phyloP scores from a whole-genome alignment of 164 flowering plant genomes.

The Magnolia officinalis region DNA sequence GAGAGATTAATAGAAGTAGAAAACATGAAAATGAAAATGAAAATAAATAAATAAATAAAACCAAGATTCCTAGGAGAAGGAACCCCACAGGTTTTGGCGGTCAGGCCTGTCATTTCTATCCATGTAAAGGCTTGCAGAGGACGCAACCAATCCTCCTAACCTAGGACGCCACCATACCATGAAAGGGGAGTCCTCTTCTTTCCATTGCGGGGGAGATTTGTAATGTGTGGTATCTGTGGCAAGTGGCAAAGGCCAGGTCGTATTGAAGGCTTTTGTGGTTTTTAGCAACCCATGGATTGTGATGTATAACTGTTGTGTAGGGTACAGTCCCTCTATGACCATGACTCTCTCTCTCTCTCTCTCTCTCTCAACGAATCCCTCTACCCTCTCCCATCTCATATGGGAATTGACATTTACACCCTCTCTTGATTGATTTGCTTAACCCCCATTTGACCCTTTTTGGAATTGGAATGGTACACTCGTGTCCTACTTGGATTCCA shows the following conservation, averaged over 20 bases:
- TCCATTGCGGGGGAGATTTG: constrained; percentile 17
- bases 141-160: constrained; percentile 37
- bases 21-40: not conserved
- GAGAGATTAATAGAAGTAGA: not conserved
- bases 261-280: constrained; percentile 30
- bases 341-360: constrained; percentile 24
- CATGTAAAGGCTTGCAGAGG: constrained; percentile 31
- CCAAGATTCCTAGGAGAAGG: constrained; percentile 8
- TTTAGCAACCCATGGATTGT: constrained; percentile 42
- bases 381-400: constrained; percentile 2
- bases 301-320: constrained; percentile 52
- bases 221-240: constrained; percentile 19
- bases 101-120: constrained; percentile 25
- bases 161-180: constrained; percentile 21
- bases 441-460: not conserved
- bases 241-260: constrained; percentile 23
- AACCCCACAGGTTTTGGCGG: constrained; percentile 15
- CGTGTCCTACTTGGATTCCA: not conserved
- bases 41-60: constrained; percentile 6
- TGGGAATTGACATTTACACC: not conserved
- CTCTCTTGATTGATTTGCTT: not conserved
- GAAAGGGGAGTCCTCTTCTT: constrained; percentile 18
- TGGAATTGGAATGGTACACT: not conserved
- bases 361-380: constrained; percentile 6
- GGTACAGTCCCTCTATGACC: constrained; percentile 20